phyloP scores from a whole-genome alignment of 306 rosid species.

The barrel medic (Medicago truncatula) region MtrunA17r5.0-ANR NC_053043.1:7360501-7361000 shows the following conservation, averaged over 20 bases:
- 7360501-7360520: constrained; percentile 79
- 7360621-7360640: constrained; percentile 89
- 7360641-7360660: constrained; percentile 92
- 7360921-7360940: background rate
- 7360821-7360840: no score
- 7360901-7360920: background rate
- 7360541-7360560: constrained; percentile 63
- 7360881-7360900: no score
- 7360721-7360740: no score
- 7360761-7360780: no score
- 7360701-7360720: no score
- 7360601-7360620: constrained; percentile 90
- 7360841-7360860: no score
- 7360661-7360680: background rate
- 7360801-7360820: no score
- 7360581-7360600: constrained; percentile 78
- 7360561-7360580: constrained; percentile 81
- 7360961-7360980: constrained; percentile 58
- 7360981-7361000: constrained; percentile 96
- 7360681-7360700: no score
- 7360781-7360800: no score
- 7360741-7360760: no score
- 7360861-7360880: no score
- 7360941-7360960: constrained; percentile 21
- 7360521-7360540: constrained; percentile 82